A percentile compares a stretch with the other conserved stretches of the same genome.
Evolutionary conservation across 805 yeast species (phyloP).

Genomic region (Lachancea waltii): DNA sequence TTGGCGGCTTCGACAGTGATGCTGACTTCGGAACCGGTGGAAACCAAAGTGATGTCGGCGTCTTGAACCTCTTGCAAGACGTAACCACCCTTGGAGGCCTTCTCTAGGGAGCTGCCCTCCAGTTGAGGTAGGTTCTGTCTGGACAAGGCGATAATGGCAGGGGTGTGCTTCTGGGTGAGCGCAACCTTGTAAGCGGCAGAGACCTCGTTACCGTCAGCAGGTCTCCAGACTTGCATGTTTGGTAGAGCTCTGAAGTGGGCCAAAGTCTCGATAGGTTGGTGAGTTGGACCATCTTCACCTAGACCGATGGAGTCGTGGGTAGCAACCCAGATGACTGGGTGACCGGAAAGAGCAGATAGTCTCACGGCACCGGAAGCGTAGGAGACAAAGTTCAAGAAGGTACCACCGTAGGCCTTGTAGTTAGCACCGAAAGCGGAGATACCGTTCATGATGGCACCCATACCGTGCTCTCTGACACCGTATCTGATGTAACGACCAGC

Average conservation of each 20-base stretch:
- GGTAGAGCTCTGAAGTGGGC: constrained; percentile 84
- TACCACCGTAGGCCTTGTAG: constrained; percentile 90
- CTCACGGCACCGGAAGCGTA: constrained; percentile 86
- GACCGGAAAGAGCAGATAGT: constrained; percentile 76
- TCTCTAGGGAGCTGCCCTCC: constrained; percentile 85
- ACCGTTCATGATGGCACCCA: constrained; percentile 99
- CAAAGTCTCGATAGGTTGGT: constrained; percentile 84
- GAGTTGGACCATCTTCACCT: constrained; percentile 94
- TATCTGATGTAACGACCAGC: constrained; percentile 91
- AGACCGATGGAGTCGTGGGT: constrained; percentile 87
- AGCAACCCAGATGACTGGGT: constrained; percentile 81
- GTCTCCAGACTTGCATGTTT: constrained; percentile 82
- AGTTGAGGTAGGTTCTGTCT: constrained; percentile 91
- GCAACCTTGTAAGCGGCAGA: constrained; percentile 76
- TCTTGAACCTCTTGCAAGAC: constrained; percentile 49
- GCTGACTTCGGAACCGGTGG: constrained; percentile 91
- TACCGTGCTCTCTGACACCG: constrained; percentile 99
- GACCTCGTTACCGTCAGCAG: constrained; percentile 86
- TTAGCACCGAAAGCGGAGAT: constrained; percentile 82
- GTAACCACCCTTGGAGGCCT: constrained; percentile 94
- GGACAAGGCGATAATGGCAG: constrained; percentile 68
- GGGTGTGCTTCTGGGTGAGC: constrained; percentile 54
- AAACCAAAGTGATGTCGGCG: constrained; percentile 68
- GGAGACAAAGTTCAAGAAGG: constrained; percentile 88
- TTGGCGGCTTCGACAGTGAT: constrained; percentile 78